Conservation (phyloP, 176 grass and related monocot genomes). For the Cenchrus americanus region DNA sequence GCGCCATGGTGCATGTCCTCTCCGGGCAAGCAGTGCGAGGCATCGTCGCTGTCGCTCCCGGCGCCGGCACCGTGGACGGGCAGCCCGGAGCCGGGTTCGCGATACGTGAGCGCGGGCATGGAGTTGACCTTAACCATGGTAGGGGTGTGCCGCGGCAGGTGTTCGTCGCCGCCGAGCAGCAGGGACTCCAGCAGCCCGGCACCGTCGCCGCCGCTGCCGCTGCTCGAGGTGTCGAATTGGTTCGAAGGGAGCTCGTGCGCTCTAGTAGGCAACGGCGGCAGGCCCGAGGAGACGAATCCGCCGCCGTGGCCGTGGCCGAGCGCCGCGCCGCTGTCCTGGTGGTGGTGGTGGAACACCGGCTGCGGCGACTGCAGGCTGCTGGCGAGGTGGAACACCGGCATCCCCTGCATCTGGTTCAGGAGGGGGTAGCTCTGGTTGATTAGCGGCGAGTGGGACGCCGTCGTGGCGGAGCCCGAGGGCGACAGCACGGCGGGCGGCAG, state of each 20-base stretch:
- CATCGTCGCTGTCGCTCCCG: slow-evolving; percentile 32
- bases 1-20: slow-evolving; percentile 28
- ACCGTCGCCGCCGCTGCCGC: neutral
- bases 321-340: neutral
- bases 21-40: slow-evolving; percentile 15
- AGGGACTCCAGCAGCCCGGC: slow-evolving; percentile 44
- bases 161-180: slow-evolving; percentile 37
- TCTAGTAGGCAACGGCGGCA: slow-evolving; percentile 24
- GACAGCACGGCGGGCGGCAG: slow-evolving; percentile 13
- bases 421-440: slow-evolving; percentile 52
- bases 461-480: neutral
- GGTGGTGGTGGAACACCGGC: slow-evolving; percentile 25
- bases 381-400: slow-evolving; percentile 26
- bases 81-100: slow-evolving; percentile 19
- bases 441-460: slow-evolving; percentile 26
- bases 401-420: slow-evolving; percentile 49
- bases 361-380: neutral
- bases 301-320: neutral
- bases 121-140: slow-evolving; percentile 37
- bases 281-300: neutral
- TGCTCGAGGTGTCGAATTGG: slow-evolving; percentile 42
- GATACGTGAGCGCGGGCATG: slow-evolving; percentile 52
- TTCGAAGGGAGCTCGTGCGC: slow-evolving; percentile 50
- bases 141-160: neutral
- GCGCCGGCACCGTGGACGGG: neutral